Evolutionary conservation across 179 eudicot genomes (phyloP).

Genomic region (Monotropa hypopitys): DNA sequence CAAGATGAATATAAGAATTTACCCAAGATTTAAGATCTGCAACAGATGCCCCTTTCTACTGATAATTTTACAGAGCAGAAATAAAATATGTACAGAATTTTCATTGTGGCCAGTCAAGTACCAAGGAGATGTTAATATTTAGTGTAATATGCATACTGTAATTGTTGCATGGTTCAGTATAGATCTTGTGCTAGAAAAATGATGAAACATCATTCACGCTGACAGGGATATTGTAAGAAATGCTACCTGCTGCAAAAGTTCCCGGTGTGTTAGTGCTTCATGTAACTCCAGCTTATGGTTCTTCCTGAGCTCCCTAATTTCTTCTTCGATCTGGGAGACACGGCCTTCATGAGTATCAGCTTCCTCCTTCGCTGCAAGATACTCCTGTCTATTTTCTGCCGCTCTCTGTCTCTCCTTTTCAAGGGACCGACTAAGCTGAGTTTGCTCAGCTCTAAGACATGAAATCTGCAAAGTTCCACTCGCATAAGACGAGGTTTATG

Average conservation of each 20-base stretch:
- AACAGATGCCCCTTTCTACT: background rate
- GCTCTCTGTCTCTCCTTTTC: constrained; percentile 99
- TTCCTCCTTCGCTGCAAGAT: constrained; percentile 82
- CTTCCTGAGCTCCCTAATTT: constrained; percentile 64
- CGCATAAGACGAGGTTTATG: constrained; percentile 16
- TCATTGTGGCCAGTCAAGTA: background rate
- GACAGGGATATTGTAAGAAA: background rate
- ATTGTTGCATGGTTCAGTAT: background rate
- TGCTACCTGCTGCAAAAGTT: constrained; percentile 77
- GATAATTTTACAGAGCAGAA: background rate
- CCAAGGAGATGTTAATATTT: background rate
- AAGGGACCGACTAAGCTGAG: constrained; percentile 74
- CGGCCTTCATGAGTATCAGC: constrained; percentile 86
- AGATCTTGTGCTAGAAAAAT: background rate
- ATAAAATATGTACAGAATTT: background rate
- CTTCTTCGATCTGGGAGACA: constrained; percentile 70
- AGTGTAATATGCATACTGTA: too few relatives aligned
- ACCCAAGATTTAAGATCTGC: background rate
- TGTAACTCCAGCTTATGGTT: constrained; percentile 84
- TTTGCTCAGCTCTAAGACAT: constrained; percentile 90
- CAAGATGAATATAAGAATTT: background rate
- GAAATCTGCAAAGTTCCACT: constrained; percentile 53
- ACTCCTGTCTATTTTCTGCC: constrained; percentile 86
- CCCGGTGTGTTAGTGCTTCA: constrained; percentile 60
- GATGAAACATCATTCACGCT: background rate